Conservation (phyloP, 1,284 basidiomycete species). For the Sanghuangporus weigelae region DNA sequence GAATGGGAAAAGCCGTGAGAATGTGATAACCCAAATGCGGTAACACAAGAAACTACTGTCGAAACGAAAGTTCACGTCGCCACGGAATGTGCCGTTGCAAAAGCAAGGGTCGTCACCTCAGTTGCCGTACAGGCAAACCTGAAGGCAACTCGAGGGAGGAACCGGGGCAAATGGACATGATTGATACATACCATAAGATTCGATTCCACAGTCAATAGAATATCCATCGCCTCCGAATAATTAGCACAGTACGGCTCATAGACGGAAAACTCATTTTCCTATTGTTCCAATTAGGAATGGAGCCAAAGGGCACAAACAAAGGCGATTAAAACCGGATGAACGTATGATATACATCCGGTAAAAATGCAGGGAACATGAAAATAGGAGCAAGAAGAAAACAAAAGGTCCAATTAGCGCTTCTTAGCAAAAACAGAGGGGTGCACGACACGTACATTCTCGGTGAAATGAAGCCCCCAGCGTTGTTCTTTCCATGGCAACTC, state of each 20-base stretch:
- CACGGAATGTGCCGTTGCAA: constrained; percentile 6
- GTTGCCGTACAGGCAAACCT: constrained; percentile 20
- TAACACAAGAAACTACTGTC: background rate
- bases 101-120: constrained; percentile 11
- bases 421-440: constrained; percentile 17
- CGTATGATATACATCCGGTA: constrained; percentile 2
- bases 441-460: constrained; percentile 62
- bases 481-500: constrained; percentile 84
- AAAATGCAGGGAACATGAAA: background rate
- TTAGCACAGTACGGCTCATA: constrained; percentile 99
- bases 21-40: constrained; percentile 4
- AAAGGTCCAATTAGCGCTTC: background rate
- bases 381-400: constrained; percentile 19
- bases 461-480: constrained; percentile 83
- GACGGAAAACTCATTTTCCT: constrained; percentile 91
- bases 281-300: constrained; percentile 36
- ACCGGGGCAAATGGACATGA: constrained; percentile 17
- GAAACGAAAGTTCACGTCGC: constrained; percentile 11
- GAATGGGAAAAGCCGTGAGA: constrained; percentile 9
- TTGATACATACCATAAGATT: constrained; percentile 67
- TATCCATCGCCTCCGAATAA: constrained; percentile 82
- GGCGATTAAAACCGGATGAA: constrained; percentile 23
- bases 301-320: constrained; percentile 30
- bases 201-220: constrained; percentile 82
- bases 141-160: constrained; percentile 20